These are phyloP conservation scores for Kazachstania kunashirensis DNA, from an alignment of 805 yeast genomes.

Conservation along the genomic window DNA sequence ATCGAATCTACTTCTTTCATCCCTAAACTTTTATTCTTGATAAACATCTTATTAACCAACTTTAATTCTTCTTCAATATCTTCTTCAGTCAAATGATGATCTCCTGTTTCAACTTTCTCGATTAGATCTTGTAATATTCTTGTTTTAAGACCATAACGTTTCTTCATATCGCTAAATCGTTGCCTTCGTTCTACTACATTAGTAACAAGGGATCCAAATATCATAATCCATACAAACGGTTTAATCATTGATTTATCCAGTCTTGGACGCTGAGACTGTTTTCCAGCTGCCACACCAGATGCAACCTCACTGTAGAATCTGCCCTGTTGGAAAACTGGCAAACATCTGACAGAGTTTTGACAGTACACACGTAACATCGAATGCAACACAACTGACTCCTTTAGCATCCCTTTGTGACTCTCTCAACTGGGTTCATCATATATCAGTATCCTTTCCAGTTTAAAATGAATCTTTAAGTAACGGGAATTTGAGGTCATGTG, in stretches of 20 bases:
- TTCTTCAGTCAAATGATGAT: slow-evolving; percentile 31
- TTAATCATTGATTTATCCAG: slow-evolving; percentile 30
- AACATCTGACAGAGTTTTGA: too few relatives aligned
- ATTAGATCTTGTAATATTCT: slow-evolving; percentile 33
- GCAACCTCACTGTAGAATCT: too few relatives aligned
- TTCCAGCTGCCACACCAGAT: too few relatives aligned
- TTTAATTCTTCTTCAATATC: slow-evolving; percentile 35
- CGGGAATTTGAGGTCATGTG: too few relatives aligned
- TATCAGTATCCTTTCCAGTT: too few relatives aligned
- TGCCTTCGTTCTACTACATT: slow-evolving; percentile 37
- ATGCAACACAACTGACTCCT: too few relatives aligned
- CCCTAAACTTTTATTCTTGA: slow-evolving; percentile 1
- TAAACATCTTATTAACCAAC: slow-evolving; percentile 30
- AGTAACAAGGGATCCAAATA: slow-evolving; percentile 40
- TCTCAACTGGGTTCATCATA: too few relatives aligned
- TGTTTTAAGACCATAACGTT: slow-evolving; percentile 32
- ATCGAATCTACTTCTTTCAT: background rate
- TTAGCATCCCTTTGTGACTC: too few relatives aligned
- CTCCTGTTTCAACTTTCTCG: slow-evolving; percentile 32
- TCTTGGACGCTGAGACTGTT: too few relatives aligned
- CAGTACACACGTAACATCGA: too few relatives aligned
- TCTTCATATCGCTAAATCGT: slow-evolving; percentile 32
- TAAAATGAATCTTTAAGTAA: too few relatives aligned
- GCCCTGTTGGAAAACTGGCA: too few relatives aligned
- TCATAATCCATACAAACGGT: slow-evolving; percentile 34